These are phyloP conservation scores for Ophiostoma himal-ulmi DNA, from an alignment of 2,329 filamentous ascomycete genomes.

Conservation along the genomic window DNA sequence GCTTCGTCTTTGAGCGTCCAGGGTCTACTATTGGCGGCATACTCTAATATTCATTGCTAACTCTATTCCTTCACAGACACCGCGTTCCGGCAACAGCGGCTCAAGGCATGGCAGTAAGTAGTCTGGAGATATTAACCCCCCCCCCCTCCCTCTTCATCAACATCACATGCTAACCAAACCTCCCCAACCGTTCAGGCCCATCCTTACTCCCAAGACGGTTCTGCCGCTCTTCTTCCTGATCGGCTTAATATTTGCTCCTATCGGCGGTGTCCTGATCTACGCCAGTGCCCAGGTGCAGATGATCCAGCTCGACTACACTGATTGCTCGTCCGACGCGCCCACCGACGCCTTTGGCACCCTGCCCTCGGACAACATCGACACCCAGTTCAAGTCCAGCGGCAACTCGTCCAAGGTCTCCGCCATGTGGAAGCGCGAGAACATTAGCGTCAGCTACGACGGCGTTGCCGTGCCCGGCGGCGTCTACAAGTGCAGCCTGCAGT, in stretches of 20 bases:
- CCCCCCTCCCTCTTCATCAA: background rate
- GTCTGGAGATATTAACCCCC: too few species aligned
- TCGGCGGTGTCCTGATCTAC: slow-evolving; percentile 80
- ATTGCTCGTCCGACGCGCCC: slow-evolving; percentile 59
- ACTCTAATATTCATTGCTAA: background rate
- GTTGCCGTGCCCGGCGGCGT: slow-evolving; percentile 34
- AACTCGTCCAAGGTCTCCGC: slow-evolving; percentile 33
- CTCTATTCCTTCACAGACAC: slow-evolving; percentile 58
- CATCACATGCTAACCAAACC: background rate
- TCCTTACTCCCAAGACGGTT: slow-evolving; percentile 90
- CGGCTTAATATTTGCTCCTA: slow-evolving; percentile 86
- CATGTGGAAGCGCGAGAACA: slow-evolving; percentile 40
- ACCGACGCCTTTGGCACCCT: slow-evolving; percentile 44
- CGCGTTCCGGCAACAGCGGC: slow-evolving; percentile 89
- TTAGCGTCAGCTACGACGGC: slow-evolving; percentile 39
- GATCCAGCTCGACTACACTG: slow-evolving; percentile 82
- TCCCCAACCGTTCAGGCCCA: slow-evolving; percentile 55
- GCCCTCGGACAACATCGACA: slow-evolving; percentile 51
- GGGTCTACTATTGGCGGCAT: background rate
- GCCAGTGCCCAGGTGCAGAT: slow-evolving; percentile 85
- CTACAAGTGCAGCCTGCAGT: slow-evolving; percentile 64
- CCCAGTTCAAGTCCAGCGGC: slow-evolving; percentile 63
- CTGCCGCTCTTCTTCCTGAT: slow-evolving; percentile 86
- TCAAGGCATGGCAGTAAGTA: slow-evolving; percentile 97
- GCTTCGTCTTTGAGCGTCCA: background rate